These are phyloP conservation scores for Geosmithia flava DNA, from an alignment of 2,329 filamentous ascomycete genomes.

Conservation along the genomic window DNA sequence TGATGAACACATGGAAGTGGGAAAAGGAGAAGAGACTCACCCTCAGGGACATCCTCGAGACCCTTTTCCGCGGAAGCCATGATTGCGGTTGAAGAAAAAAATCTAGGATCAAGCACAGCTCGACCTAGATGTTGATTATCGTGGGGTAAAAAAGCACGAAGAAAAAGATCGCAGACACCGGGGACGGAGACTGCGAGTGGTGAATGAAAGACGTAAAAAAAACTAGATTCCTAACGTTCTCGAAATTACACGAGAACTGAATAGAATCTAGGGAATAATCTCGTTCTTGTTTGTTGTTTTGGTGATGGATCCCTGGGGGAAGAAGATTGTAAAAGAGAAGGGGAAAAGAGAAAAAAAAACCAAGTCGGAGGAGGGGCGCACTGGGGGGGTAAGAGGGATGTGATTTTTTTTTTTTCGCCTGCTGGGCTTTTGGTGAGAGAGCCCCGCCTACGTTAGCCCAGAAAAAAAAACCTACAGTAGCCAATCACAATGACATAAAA, in stretches of 20 bases:
- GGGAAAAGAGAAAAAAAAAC: conserved; percentile 20
- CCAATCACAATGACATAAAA: conserved; percentile 9
- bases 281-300: conserved; percentile 13
- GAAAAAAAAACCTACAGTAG: conserved; percentile 9
- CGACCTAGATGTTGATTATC: conserved; percentile 49
- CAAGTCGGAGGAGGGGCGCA: conserved; percentile 21
- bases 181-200: conserved; percentile 18
- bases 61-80: conserved; percentile 91
- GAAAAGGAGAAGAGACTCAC: conserved; percentile 44
- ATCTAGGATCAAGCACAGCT: conserved; percentile 64
- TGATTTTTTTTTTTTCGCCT: conserved; percentile 17
- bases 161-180: conserved; percentile 25
- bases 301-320: conserved; percentile 13
- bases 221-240: conserved; percentile 36
- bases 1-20: not conserved
- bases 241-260: conserved; percentile 27
- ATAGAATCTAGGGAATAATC: conserved; percentile 26
- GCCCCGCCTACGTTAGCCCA: conserved; percentile 15
- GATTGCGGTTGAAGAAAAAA: conserved; percentile 59
- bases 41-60: conserved; percentile 94
- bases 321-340: conserved; percentile 11
- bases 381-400: conserved; percentile 13
- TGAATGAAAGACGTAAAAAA: conserved; percentile 14
- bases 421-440: not conserved
- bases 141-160: conserved; percentile 21